Percentiles rank a stretch among this genome's conserved stretches.
phyloP scores from a whole-genome alignment of 352 stramenopile species.

The Globisporangium okanoganense region DNA sequence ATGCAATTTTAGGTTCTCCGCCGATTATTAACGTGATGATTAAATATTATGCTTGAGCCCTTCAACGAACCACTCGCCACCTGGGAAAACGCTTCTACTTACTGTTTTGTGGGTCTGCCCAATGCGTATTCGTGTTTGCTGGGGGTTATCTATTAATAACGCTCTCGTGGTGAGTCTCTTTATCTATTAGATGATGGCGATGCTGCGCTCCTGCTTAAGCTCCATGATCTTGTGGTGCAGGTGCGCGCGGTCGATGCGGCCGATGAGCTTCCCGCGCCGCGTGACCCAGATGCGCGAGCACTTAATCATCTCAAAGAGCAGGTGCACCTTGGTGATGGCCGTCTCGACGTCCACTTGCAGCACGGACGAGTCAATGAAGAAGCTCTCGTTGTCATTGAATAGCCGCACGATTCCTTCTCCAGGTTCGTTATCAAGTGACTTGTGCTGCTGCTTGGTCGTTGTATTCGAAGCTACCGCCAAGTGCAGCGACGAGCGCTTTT shows the following conservation, averaged over 20 bases:
- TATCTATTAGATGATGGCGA: conserved; percentile 14
- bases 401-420: conserved; percentile 10
- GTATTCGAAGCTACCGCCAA: not conserved
- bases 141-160: not conserved
- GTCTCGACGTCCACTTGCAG: conserved; percentile 56
- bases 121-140: not conserved
- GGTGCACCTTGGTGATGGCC: conserved; percentile 55
- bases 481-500: conserved; percentile 7
- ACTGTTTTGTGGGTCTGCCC: not conserved
- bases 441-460: not conserved
- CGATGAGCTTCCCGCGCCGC: conserved; percentile 45
- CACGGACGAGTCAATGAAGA: conserved; percentile 40
- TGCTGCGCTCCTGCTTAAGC: conserved; percentile 19
- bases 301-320: conserved; percentile 77
- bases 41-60: conserved; percentile 24
- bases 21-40: conserved; percentile 17
- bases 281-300: conserved; percentile 57
- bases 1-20: conserved; percentile 35
- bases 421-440: not conserved
- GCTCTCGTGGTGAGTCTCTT: not conserved
- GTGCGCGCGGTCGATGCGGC: conserved; percentile 46
- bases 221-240: conserved; percentile 34
- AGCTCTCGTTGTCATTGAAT: conserved; percentile 18
- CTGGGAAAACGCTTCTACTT: conserved; percentile 2
- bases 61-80: not conserved